Base-by-base conservation (phyloP, 371 early-diverging fungal species). In the Mortierella sp. region DNA sequence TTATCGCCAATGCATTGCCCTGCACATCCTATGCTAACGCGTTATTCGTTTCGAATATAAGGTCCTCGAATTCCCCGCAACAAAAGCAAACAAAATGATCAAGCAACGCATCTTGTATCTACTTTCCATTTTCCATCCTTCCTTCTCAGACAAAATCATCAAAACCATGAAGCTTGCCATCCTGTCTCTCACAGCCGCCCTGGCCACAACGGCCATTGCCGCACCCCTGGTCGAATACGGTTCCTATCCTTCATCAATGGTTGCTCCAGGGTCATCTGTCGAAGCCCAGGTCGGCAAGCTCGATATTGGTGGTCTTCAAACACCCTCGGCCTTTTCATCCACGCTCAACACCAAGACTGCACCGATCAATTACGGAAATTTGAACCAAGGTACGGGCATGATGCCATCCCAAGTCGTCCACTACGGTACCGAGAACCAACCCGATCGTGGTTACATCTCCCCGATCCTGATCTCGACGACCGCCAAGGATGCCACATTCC, bases 351-450 rank as follows among this genome's bases (percentile, higher is more conserved):
- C 70, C n/a, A 50, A 58, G 55, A 24, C 53, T 21, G 70, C 60
- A 1, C 76, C 76, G 9, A 47, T 60, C 58, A 75, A 75, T 58
- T 75, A 64, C 34, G 76, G 76, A 0, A 75, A 75, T 44, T 41
- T 75, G 30, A 75, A 75, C 49, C n/a, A 44, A 56, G 76, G 76
- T 0, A 69, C 76, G 8, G 70, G 69, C 7, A 52, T 69, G 64
- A 60, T 69, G 70, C 76, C 76, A 24, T 56, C 48, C 21, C 76
- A 75, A 24, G 27, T 75, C 19, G 69, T 64, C 15, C 76, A 75
- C 44, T 75, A 64, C 37, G 76, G 76, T 27, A 53, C 65, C 2
- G 76, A 75, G 61, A 41, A 69, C 34, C 69, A 68, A 12, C 69
- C 69, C 23, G 57, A 64, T 21, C 69, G 47, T 11, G 70, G 56